These are phyloP conservation scores for Podospora pseudocomata DNA, from an alignment of 495 filamentous ascomycete genomes.

Conservation along the genomic window DNA sequence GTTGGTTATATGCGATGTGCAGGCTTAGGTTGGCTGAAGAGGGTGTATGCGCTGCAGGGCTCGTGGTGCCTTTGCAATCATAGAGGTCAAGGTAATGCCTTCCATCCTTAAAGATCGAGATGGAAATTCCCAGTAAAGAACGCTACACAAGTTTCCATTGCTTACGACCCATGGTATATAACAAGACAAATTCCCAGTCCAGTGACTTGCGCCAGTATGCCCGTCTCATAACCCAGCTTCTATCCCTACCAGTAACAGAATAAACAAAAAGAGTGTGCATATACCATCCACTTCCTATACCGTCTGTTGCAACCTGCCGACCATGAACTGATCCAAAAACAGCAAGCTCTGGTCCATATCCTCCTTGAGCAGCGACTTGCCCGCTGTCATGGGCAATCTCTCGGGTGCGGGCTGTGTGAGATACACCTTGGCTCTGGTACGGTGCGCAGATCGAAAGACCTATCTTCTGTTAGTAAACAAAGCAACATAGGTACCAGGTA, in stretches of 20 bases:
- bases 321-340: constrained; percentile 25
- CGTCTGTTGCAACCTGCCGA: constrained; percentile 19
- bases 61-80: no score
- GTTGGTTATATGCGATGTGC: no score
- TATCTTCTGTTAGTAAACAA: constrained; percentile 7
- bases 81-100: no score
- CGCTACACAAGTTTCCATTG: neutral
- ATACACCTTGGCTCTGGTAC: constrained; percentile 36
- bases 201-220: neutral
- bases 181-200: neutral
- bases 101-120: no score
- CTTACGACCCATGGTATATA: neutral
- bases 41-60: no score
- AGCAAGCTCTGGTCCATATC: constrained; percentile 20
- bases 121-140: no score
- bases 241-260: neutral
- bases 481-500: neutral
- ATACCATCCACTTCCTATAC: neutral
- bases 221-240: neutral
- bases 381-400: constrained; percentile 44
- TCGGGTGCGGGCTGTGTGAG: constrained; percentile 40
- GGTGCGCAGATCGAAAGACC: constrained; percentile 39
- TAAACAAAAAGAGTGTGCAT: neutral
- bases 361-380: constrained; percentile 38
- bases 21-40: no score